Percentiles rank a stretch among this genome's conserved stretches.
Conservation (phyloP, 2,329 filamentous ascomycete genomes). For the Stagonosporopsis vannaccii region DNA sequence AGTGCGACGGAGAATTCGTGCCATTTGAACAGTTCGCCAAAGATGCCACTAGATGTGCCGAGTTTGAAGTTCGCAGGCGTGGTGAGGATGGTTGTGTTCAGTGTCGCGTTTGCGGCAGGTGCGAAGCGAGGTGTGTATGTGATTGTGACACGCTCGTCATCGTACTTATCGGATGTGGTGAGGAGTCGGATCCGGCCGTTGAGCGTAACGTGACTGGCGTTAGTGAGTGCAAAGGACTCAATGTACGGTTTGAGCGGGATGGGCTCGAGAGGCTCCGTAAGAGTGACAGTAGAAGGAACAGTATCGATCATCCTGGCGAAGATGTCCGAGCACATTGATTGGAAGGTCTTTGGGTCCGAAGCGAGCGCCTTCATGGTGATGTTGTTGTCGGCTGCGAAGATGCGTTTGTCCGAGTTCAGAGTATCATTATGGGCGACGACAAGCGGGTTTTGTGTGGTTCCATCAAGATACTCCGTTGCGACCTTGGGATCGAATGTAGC, state of each 20-base stretch:
- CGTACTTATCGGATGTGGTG: slow-evolving; percentile 1
- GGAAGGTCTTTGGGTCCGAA: slow-evolving; percentile 26
- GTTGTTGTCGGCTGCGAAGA: slow-evolving; percentile 43
- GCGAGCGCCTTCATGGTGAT: slow-evolving; percentile 40
- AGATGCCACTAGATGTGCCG: slow-evolving; percentile 5
- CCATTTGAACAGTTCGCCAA: slow-evolving; percentile 15
- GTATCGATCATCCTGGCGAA: slow-evolving; percentile 32
- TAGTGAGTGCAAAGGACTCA: slow-evolving; percentile 14
- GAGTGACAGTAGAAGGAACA: slow-evolving; percentile 28
- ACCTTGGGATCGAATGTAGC: slow-evolving; percentile 38
- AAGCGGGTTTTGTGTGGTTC: slow-evolving; percentile 37
- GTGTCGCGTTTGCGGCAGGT: slow-evolving; percentile 1
- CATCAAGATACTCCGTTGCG: slow-evolving; percentile 43
- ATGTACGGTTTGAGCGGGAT: slow-evolving; percentile 29
- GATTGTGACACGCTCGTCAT: slow-evolving; percentile 9
- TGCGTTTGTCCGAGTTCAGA: slow-evolving; percentile 42
- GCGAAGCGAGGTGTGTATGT: slow-evolving; percentile 4
- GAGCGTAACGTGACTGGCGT: slow-evolving; percentile 23
- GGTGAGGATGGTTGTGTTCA: slow-evolving; percentile 6
- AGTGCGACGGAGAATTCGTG: slow-evolving; percentile 12
- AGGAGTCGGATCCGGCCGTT: slow-evolving; percentile 28
- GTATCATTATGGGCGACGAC: slow-evolving; percentile 38
- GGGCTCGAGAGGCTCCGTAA: slow-evolving; percentile 28
- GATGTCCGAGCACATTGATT: slow-evolving; percentile 25
- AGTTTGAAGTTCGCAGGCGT: neutral